Evolutionary conservation across 179 eudicot species (phyloP).

Genomic region (Heliamphora pulchella): DNA sequence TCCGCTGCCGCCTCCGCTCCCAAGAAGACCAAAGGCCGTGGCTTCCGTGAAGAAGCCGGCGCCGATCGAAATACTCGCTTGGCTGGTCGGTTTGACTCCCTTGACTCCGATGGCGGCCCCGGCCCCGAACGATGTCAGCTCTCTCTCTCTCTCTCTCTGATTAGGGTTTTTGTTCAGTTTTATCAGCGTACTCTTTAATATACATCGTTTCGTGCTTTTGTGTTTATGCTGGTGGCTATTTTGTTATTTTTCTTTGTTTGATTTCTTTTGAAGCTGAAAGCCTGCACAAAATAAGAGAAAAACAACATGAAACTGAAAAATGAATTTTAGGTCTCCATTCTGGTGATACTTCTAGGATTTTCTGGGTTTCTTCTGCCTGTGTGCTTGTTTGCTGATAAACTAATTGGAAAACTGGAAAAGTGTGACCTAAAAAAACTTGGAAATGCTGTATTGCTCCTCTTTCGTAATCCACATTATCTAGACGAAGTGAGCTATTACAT

Average conservation of each 20-base stretch:
- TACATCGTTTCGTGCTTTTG: neutral
- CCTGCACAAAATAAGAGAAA: neutral
- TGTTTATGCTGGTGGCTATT: neutral
- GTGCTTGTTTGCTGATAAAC: neutral
- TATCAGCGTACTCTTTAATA: neutral
- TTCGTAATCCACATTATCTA: neutral
- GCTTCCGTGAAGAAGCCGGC: constrained; percentile 57
- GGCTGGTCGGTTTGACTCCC: constrained; percentile 62
- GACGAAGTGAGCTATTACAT: neutral
- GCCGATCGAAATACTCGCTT: constrained; percentile 49
- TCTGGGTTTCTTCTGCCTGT: neutral
- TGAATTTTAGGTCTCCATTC: neutral
- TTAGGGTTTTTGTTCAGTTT: neutral
- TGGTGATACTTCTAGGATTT: neutral
- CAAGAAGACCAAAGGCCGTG: constrained; percentile 81
- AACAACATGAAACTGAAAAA: neutral
- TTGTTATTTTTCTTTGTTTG: neutral
- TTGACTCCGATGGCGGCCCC: constrained; percentile 69
- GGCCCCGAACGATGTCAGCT: constrained; percentile 72
- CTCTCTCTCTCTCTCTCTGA: neutral
- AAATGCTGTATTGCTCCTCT: neutral
- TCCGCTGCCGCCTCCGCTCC: constrained; percentile 23
- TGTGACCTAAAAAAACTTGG: neutral
- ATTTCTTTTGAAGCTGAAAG: neutral
- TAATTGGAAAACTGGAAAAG: neutral